Evolutionary conservation across 345 rosid species (phyloP), one percentile per base, ranked within the genome.

Genomic region (Excoecaria cochinchinensis): DNA sequence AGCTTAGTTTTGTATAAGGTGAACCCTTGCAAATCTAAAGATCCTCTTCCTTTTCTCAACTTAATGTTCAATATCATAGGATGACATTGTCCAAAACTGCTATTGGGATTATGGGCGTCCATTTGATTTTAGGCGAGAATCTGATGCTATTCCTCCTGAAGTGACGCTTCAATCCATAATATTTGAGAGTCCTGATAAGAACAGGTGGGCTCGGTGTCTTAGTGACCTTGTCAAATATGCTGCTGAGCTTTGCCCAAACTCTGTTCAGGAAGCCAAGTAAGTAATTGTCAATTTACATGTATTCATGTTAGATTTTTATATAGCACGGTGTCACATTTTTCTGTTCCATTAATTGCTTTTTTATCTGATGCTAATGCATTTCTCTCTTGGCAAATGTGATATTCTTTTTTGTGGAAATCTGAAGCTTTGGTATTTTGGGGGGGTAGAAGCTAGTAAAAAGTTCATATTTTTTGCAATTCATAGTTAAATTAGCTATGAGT

Each of bases 21-120:
- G 71, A 75, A 76, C 17, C 70, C 48, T 48, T 46, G 24, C 21
- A 25, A 71, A 31, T 50, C 46, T 63, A 14, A 47, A 64, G 55
- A 19, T 36, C 39, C 10, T 64, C 8, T 8, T 50, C 40, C 19
- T 25, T 10, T 44, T 47, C 21, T 25, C 44, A 63, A 53, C 60
- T 64, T 52, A 19, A 16, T 39, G 17, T 22, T 58, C 14, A 44
- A 76, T 78, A 75, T 76, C 61, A 62, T 86, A 95, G 99, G 98
- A 95, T 82, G 99, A 95, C 84, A 93, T 95, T 84, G 94, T 95
- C 80, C 99, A 95, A 81, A 90, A 90, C 82, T 93, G 99, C 84
- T 93, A 91, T 70, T 91, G 93, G 97, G 98, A 95, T 84, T 87
- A 93, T 78, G 93, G 96, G 71, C 91, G 93, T 77, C 96, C 92